Evolutionary conservation across 306 rosid species (phyloP), one percentile per base, ranked within the genome.

Genomic region (Oxytropis ochrocephala): DNA sequence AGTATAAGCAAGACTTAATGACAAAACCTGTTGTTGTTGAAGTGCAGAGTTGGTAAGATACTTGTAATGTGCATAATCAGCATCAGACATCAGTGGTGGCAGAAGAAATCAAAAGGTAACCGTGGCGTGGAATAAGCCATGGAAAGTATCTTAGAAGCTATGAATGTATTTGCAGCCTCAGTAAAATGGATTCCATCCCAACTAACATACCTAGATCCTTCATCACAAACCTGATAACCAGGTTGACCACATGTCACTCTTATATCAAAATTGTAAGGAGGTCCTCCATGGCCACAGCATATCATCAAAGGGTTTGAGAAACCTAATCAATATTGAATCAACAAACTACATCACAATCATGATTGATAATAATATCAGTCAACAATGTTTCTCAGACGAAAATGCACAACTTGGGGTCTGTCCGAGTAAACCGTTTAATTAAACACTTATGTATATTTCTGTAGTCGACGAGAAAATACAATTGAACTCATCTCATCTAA

Each of bases 111-210:
- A 51, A 94, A 86, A 11, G 85, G 75, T 30, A 77, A 59, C 13
- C 57, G 81, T 33, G 98, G 97, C 3, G 94, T 86, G 21, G 97
- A 85, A 78, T 85, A 88, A 55, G 74, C 77, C 5, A 36, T 76
- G 30, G 97, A 90, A 38, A 90, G 87, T 44, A 94, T 66, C 71
- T 61, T 83, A 1, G 92, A 86, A 54, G 92, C 89, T 54, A 90
- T 71, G 13, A 83, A 49, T 48, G 73, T 21, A 60, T 90, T 93
- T 52, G 98, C 98, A 48, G 90, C 94, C 69, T 93, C 94, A 0
- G 94, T 85, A 19, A 49, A 73, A 80, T 93, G 98, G 63, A 68
- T 81, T 33, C 97, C 98, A 78, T 93, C 98, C 98, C 98, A 93
- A 55, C 79, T 90, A 33, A 86, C 75, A 50, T 73, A 64, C 30